phyloP scores from a whole-genome alignment of 192 early-diverging fungal species.

The Rhizophagus prolifer region DNA sequence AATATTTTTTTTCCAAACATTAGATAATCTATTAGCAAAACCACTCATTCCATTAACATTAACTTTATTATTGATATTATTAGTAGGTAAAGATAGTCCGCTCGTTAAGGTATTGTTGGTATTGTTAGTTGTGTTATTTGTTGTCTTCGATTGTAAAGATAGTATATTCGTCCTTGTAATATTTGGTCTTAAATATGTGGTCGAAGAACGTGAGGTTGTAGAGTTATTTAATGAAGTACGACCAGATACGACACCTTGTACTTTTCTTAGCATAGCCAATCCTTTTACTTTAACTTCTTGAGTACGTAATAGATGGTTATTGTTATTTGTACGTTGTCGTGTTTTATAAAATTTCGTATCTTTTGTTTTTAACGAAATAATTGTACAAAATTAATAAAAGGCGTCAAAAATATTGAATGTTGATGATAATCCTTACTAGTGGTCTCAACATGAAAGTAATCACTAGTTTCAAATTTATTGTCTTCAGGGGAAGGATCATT shows the following conservation, averaged over 20 bases:
- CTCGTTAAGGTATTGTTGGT: background rate
- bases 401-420: background rate
- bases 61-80: background rate
- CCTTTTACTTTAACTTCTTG: conserved; percentile 14
- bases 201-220: background rate
- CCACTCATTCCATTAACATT: background rate
- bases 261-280: conserved; percentile 16
- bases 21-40: conserved; percentile 15
- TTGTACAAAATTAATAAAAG: background rate
- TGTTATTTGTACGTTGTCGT: background rate
- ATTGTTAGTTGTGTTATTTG: background rate
- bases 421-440: background rate
- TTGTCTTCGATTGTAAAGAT: background rate
- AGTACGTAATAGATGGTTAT: background rate
- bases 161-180: background rate
- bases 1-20: conserved; percentile 18
- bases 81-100: background rate
- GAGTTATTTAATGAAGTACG: background rate
- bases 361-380: conserved; percentile 7
- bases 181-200: background rate
- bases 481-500: background rate
- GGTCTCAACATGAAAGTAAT: no score
- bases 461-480: background rate
- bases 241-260: conserved; percentile 3
- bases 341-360: background rate